A percentile compares a stretch with the other conserved stretches of the same genome.
phyloP scores from a whole-genome alignment of 441 rosid species.

The Francoa sonchifolia region DNA sequence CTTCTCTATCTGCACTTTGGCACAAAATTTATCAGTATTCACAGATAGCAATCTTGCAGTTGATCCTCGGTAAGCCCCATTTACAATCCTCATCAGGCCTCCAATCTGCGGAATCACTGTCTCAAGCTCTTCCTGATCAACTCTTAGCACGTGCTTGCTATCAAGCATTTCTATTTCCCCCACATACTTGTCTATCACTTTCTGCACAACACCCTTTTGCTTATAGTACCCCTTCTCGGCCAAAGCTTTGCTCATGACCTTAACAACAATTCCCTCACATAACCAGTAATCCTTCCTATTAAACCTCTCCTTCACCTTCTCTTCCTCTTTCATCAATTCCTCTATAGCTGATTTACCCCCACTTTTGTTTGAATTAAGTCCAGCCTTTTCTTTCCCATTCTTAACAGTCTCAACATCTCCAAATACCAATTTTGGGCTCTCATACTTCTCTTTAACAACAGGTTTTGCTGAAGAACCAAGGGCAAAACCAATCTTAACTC shows the following conservation, averaged over 20 bases:
- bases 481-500: conserved; percentile 59
- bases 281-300: conserved; percentile 89
- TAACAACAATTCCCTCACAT: conserved; percentile 68
- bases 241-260: conserved; percentile 80
- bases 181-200: conserved; percentile 72
- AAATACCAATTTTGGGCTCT: conserved; percentile 38
- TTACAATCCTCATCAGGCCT: conserved; percentile 62
- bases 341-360: conserved; percentile 45
- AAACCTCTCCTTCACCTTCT: conserved; percentile 60
- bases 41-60: conserved; percentile 63
- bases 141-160: conserved; percentile 62
- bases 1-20: conserved; percentile 78
- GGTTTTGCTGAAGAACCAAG: conserved; percentile 24
- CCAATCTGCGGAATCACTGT: conserved; percentile 87
- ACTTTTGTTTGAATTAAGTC: conserved; percentile 16
- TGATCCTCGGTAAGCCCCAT: conserved; percentile 78
- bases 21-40: conserved; percentile 76
- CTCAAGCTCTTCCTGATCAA: conserved; percentile 93
- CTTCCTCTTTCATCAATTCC: conserved; percentile 89
- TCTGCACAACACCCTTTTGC: conserved; percentile 72
- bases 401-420: conserved; percentile 40
- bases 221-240: conserved; percentile 76
- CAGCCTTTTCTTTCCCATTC: conserved; percentile 23
- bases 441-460: conserved; percentile 33
- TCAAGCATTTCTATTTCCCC: conserved; percentile 84